Base-by-base conservation (phyloP, 306 rosid genomes). In the Psophocarpus tetragonolobus region DNA sequence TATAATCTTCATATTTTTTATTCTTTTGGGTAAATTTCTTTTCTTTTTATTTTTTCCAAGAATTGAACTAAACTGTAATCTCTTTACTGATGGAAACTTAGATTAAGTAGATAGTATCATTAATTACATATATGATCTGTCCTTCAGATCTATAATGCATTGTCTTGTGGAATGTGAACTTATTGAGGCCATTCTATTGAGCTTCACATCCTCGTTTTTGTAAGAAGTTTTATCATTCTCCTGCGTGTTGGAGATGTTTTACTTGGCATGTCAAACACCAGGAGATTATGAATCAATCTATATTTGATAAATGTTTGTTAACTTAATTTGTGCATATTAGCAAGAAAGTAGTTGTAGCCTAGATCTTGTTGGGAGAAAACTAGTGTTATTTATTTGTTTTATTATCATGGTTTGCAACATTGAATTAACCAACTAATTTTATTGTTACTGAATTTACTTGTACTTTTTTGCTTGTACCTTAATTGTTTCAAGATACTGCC, bases 401-500 rank as follows among this genome's bases (percentile, higher is more conserved):
- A 29, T 45, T 12, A 29, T 41, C 45, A 71, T 48, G 20, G 12
- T 44, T 57, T 57, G 12, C 27, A 20, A 64, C 30, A 20, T 38
- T 65, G 62, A 32, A 48, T 47, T 47, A 47, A 30, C 63, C 44
- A 20, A 4, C 63, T 61, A 60, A 68, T 77, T 64, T 36, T 72
- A 56, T 33, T 39, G 73, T 38, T 77, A 32, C 62, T 36, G 17
- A 71, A 72, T 70, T 30, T 26, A 38, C 54, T 41, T 29, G 58
- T n/a, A n/a, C 56, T 64, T 64, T 47, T 80, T 81, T 61, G 60
- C 68, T 80, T 71, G 81, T 85, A 17, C 95, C 97, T 88, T 95
- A 80, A 87, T 44, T 64, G 68, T 62, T 76, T 78, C 75, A 83
- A 94, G 98, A 92, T 95, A 95, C 84, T 91, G 98, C 87, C 76